Evolutionary conservation across 2,329 filamentous ascomycete species (phyloP).

Genomic region (Alternaria hordeiaustralica): DNA sequence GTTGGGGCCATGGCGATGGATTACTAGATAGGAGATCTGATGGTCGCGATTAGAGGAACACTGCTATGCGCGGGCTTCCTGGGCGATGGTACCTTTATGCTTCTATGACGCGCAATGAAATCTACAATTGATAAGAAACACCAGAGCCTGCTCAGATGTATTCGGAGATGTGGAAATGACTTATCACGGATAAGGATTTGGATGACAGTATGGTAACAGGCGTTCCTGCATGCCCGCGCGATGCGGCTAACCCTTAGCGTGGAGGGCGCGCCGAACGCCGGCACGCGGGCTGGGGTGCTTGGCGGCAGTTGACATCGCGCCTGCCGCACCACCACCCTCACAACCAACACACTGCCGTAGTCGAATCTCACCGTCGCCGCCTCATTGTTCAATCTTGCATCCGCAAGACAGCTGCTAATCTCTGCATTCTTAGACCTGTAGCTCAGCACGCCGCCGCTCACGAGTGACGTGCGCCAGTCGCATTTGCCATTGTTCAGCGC

Average conservation of each 20-base stretch:
- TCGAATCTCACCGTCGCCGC: not conserved
- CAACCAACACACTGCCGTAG: not conserved
- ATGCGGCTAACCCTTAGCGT: slow-evolving; percentile 19
- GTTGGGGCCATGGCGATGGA: slow-evolving; percentile 57
- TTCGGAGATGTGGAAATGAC: slow-evolving; percentile 11
- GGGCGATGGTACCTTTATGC: slow-evolving; percentile 3
- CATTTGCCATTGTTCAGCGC: slow-evolving; percentile 8
- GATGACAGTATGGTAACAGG: slow-evolving; percentile 17
- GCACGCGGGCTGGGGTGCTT: slow-evolving; percentile 1
- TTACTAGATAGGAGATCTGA: slow-evolving; percentile 18
- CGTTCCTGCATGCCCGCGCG: slow-evolving; percentile 18
- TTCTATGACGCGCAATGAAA: slow-evolving; percentile 17
- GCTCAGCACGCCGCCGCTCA: not conserved
- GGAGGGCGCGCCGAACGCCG: slow-evolving; percentile 2
- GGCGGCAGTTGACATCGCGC: slow-evolving; percentile 1
- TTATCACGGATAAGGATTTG: slow-evolving; percentile 8
- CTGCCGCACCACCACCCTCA: slow-evolving; percentile 4
- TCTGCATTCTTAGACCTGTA: not conserved
- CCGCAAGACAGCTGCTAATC: not conserved
- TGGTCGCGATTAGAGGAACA: slow-evolving; percentile 11
- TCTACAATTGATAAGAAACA: slow-evolving; percentile 9
- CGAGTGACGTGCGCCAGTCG: not conserved
- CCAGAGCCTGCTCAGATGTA: slow-evolving; percentile 27
- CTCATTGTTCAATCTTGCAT: not conserved
- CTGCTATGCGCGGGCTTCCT: not conserved